Base-by-base conservation (phyloP, 768 basidiomycete genomes). In the Termitomyces sp. region DNA sequence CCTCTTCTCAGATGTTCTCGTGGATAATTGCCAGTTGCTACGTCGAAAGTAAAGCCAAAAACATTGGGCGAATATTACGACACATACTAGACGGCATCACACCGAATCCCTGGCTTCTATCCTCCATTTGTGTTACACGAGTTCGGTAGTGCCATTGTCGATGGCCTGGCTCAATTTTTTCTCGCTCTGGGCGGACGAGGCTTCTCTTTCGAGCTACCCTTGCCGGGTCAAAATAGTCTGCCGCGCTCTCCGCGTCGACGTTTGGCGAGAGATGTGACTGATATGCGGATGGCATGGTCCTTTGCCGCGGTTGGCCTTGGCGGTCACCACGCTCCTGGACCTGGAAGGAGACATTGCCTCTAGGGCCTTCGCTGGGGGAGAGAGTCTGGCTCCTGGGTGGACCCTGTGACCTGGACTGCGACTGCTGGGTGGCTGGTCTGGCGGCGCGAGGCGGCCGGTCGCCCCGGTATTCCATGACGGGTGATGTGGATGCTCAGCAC, bases 91-190 rank as follows among this genome's bases (percentile, higher is more conserved):
- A 94, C 28, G 94, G 90, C 69, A 85, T 77, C 13, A 94, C 81
- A 49, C 85, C 91, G 6, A 91, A 77, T 41, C 80, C 80, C 34
- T 75, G 75, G n/a, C 84, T 80, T 66, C 90, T 85, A 56, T 87
- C 78, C 71, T 87, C 84, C 67, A 90, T 75, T 69, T 86, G 84
- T 24, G 88, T 88, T 20, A 92, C 92, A 72, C 91, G 94, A 57
- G 80, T 85, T 54, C 92, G 85, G 73, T 98, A 98, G 73, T 98
- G 90, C 87, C 88, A 98, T 66, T 94, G 87, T 51, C 94, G 83
- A 77, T 98, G 94, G 42, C 86, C 85, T 10, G 94, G 94, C 66
- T 98, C 94, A 64, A 98, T 92, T 79, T 95, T 93, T 77, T 97
- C 95, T 57, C 96, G 79, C 72, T 99, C 96, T 5, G 96, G 96